Evolutionary conservation across 2,329 filamentous ascomycete species (phyloP), one percentile per base, ranked within the genome.

Genomic region (Aspergillus carbonarius): DNA sequence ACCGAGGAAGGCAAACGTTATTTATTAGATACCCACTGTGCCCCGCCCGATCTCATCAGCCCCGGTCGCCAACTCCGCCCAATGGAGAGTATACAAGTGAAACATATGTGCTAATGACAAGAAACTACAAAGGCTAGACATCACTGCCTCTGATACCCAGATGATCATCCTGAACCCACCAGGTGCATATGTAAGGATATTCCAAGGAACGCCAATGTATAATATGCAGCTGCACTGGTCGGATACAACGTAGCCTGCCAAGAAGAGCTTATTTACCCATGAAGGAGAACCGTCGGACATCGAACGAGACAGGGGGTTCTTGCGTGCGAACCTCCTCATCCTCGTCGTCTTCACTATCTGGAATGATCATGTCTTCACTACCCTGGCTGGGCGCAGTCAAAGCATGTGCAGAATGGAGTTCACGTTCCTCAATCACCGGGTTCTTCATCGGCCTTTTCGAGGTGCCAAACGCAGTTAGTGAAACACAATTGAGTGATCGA

Each of bases 291-390:
- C 66, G 69, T 58, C 73, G 70, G 27, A 78, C 63, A 60, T 77
- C 68, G 52, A 78, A 66, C 35, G 63, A 52, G 13, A 66, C 58
- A 3, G 62, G 60, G 30, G 35, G 46, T 10, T 52, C 57, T 44
- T 27, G 54, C 34, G 46, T 55, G 5, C 46, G 27, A 12, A 51
- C 57, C 23, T 59, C 63, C 2, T 59, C 60, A 6, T 70, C 70
- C 13, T 74, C 70, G n/a, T 74, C 73, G 4, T 78, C 79, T 42
- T 83, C 81, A 51, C 80, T 83, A 57, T 80, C 76, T 18, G 79
- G 80, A 39, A 83, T 68, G 18, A 84, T 78, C 37, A 78, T 65
- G 63, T 84, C 82, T 63, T 84, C 82, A 59, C 82, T 84, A 2
- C 82, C 82, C 46, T 72, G 70, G 44, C 44, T 54, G 57, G 35